These are phyloP conservation scores for Syzygium malaccense DNA, from an alignment of 441 rosid species.

Conservation along the genomic window DNA sequence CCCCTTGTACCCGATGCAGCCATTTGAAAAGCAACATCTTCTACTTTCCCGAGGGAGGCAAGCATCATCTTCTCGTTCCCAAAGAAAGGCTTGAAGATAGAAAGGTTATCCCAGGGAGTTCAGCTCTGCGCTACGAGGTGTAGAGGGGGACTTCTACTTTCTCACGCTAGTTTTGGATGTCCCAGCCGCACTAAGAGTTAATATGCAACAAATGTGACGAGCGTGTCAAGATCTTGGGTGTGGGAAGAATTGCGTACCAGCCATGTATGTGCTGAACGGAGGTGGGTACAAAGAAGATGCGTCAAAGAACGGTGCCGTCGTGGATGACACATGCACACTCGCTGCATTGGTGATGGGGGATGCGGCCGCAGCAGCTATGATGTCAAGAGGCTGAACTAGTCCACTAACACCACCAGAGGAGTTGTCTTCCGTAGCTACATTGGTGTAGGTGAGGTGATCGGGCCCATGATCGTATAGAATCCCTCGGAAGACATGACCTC, in stretches of 20 bases:
- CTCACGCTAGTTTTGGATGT: neutral
- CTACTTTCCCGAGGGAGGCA: neutral
- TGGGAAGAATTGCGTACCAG: slow-evolving; percentile 15
- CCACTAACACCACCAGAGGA: neutral
- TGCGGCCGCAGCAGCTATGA: slow-evolving; percentile 1
- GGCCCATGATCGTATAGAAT: slow-evolving; percentile 88
- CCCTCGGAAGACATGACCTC: slow-evolving; percentile 81
- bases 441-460: slow-evolving; percentile 31
- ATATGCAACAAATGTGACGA: neutral
- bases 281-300: neutral
- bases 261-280: slow-evolving; percentile 1
- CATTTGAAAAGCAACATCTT: neutral
- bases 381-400: neutral
- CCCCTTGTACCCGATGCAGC: neutral
- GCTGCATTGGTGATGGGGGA: neutral
- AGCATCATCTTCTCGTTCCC: neutral
- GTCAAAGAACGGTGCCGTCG: neutral
- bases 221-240: slow-evolving; percentile 1
- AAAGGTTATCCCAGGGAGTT: neutral
- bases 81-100: neutral
- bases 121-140: neutral
- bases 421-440: neutral
- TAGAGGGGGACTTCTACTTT: neutral
- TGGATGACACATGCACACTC: neutral
- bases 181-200: neutral